Evolutionary conservation across 441 rosid species (phyloP), one percentile per base, ranked within the genome.

Genomic region (Eutrema salsugineum): DNA sequence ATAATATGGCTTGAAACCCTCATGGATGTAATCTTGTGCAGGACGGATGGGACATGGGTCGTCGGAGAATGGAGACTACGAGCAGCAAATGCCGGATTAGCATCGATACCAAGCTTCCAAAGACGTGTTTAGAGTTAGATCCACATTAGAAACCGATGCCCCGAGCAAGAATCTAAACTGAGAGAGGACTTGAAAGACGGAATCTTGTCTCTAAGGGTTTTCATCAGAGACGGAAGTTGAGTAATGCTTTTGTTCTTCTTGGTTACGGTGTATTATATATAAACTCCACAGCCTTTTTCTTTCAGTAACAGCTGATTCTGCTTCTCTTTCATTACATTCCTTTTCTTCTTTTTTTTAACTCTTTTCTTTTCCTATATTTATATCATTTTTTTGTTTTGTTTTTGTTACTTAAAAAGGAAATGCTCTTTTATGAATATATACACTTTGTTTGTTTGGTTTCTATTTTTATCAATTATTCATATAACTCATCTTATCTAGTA

Each of bases 11-110:
- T 44, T 53, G 66, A 44, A 60, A 53, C 61, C 71, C 61, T 65
- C 28, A 63, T 38, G 36, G 30, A 15, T 71, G 5, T 51, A 30
- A 54, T 72, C 36, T 72, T 66, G 72, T 81, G 66, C 85, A 83
- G 94, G 89, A 77, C 79, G 90, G 81, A 42, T 79, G 71, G 84
- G 84, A 56, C 88, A 68, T 76, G 87, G 84, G 50, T 86, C 93
- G 11, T 88, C 88, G 0, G 88, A 83, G 80, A 89, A 87, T 43
- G 86, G 95, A 39, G 87, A 85, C 70, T 85, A 86, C 40, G 78
- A 74, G 57, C 86, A 85, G 36, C 85, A 80, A 76, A 70, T 81
- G 8, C 82, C 81, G 11, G 92, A 85, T 55, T 89, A 82, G 74
- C 69, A 66, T 28, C 20, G 2, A 68, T 62, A 9, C 51, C 48